Conservation (phyloP, 345 rosid genomes). For the Heritiera fomes region DNA sequence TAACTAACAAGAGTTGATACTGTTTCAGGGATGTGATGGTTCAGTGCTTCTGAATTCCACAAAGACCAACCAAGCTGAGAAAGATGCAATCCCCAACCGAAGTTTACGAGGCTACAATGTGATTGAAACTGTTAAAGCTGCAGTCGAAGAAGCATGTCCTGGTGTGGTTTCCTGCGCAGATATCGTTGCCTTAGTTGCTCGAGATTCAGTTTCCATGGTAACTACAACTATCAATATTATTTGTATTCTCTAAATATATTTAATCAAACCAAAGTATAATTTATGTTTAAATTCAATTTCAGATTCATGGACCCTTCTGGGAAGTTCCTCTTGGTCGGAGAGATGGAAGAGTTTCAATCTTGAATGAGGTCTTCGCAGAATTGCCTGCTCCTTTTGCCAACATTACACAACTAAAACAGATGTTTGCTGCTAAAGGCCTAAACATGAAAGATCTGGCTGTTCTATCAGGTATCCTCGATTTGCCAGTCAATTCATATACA, state of each 20-base stretch:
- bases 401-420: conserved; percentile 33
- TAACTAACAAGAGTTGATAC: not conserved
- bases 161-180: conserved; percentile 83
- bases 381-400: conserved; percentile 46
- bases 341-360: conserved; percentile 55
- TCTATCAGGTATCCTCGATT: conserved; percentile 43
- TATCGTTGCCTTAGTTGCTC: conserved; percentile 57
- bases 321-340: conserved; percentile 57
- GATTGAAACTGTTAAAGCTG: conserved; percentile 60
- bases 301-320: conserved; percentile 67
- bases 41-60: conserved; percentile 63
- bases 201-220: conserved; percentile 47
- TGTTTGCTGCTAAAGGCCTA: conserved; percentile 45
- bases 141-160: conserved; percentile 68
- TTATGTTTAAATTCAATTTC: not conserved
- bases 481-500: too few relatives aligned
- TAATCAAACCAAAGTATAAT: not conserved
- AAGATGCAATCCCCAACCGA: conserved; percentile 46
- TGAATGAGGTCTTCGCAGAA: conserved; percentile 27
- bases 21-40: conserved; percentile 77
- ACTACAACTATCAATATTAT: not conserved
- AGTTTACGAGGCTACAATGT: conserved; percentile 58
- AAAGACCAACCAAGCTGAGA: conserved; percentile 48
- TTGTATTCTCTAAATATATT: not conserved
- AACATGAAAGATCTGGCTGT: conserved; percentile 53